Base-by-base conservation (phyloP, 2,329 filamentous ascomycete genomes). In the Colletotrichum sp. region DNA sequence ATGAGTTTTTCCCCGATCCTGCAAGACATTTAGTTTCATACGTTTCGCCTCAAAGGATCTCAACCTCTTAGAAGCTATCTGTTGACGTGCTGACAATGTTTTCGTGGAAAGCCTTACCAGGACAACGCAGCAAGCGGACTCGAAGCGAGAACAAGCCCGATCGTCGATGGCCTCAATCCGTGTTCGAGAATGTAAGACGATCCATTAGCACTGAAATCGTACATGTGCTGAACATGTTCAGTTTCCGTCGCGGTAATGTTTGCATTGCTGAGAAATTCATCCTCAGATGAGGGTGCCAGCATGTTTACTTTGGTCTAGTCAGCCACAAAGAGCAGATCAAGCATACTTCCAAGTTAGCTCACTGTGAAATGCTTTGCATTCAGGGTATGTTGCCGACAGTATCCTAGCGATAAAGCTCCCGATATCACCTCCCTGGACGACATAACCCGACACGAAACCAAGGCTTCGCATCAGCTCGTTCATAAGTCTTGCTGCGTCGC, bases 341-440 rank as follows among this genome's bases (percentile, higher is more conserved):
- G 13, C 34, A 36, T 36, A 36, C 34, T 36, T 36, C 13, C 34
- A 36, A 36, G 13, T 15, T 36, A 36, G 34, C 34, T 36, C 3
- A 36, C 34, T 36, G 13, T 36, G 34, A 15, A 82, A 82, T 59
- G 85, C 89, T 81, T 88, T 90, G 81, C 89, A 91, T 62, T 86
- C 84, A 1, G 84, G 79, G 62, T 87, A 86, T 1, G 81, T 81
- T 0, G 82, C 83, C 6, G 85, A 86, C 39, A 91, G 79, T 3
- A 86, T 79, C n/a, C 88, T 81, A 1, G 85, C 82, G 4, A 91
- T 72, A 30, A 84, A 81, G 66, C 84, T 85, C 4, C 90, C 89
- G 6, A 92, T 83, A 78, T 93, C 91, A 7, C 91, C 91, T 13
- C 91, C 91, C 80, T 92, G 90, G 0, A 86, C 85, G 9, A 91